Conservation (phyloP, 192 early-diverging fungal genomes). For the Endogone sp. region DNA sequence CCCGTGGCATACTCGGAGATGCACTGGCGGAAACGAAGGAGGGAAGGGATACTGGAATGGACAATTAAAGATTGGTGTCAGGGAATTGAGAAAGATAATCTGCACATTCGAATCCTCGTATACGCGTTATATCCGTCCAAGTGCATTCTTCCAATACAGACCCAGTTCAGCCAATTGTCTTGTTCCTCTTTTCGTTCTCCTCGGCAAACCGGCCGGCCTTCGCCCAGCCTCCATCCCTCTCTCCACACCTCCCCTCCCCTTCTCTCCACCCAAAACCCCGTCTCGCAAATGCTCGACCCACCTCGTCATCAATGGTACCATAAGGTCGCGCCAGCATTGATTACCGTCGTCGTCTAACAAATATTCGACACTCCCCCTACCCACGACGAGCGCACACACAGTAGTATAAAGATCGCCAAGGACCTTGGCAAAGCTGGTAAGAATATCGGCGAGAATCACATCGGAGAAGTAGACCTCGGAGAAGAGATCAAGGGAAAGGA, state of each 20-base stretch:
- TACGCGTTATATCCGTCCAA: not conserved
- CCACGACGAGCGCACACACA: slow-evolving; percentile 54
- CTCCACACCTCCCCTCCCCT: not conserved
- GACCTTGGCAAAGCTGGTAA: slow-evolving; percentile 90
- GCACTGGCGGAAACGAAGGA: slow-evolving; percentile 79
- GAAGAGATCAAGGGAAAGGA: slow-evolving; percentile 44
- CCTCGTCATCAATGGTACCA: slow-evolving; percentile 66
- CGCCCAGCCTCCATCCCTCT: too few relatives aligned
- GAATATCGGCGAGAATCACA: slow-evolving; percentile 89
- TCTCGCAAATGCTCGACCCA: slow-evolving; percentile 20
- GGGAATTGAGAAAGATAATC: too few relatives aligned
- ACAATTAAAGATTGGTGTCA: not conserved
- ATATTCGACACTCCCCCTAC: slow-evolving; percentile 16
- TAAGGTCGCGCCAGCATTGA: slow-evolving; percentile 42
- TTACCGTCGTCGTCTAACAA: slow-evolving; percentile 29
- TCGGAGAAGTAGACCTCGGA: slow-evolving; percentile 66
- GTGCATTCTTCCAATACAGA: slow-evolving; percentile 6
- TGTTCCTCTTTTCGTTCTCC: not conserved
- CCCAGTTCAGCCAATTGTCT: not conserved
- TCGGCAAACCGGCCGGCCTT: too few relatives aligned
- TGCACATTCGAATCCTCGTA: too few relatives aligned
- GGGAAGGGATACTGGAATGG: slow-evolving; percentile 74
- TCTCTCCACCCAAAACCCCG: not conserved
- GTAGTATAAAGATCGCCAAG: slow-evolving; percentile 79
- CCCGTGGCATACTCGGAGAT: slow-evolving; percentile 64